phyloP scores from a whole-genome alignment of 441 rosid genomes.

The Gossypium davidsonii region DNA sequence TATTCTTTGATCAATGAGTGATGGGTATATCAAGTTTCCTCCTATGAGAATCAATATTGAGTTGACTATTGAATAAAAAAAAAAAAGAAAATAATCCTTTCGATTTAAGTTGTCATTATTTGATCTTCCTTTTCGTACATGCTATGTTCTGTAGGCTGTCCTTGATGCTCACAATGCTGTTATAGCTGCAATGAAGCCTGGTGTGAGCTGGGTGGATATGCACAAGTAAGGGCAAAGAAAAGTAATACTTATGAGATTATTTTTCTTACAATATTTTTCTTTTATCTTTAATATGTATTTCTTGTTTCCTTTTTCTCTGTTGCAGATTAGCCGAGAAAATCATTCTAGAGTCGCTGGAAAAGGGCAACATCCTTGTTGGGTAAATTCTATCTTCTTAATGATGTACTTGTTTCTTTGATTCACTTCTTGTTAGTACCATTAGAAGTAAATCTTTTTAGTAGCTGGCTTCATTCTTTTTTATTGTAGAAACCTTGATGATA shows the following conservation, averaged over 20 bases:
- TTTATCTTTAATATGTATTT: not conserved
- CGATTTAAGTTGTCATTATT: not conserved
- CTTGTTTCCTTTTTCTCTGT: slow-evolving; percentile 9
- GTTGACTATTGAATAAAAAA: not conserved
- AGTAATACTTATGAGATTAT: not conserved
- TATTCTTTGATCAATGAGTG: slow-evolving; percentile 1
- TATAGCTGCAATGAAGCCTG: slow-evolving; percentile 78
- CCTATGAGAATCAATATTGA: not conserved
- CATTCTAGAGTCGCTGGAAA: slow-evolving; percentile 67
- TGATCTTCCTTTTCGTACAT: slow-evolving; percentile 16
- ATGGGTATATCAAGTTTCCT: not conserved
- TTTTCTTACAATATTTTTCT: not conserved
- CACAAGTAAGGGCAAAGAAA: slow-evolving; percentile 60
- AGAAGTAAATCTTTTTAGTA: slow-evolving; percentile 9
- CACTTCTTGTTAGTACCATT: slow-evolving; percentile 16
- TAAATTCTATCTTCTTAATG: slow-evolving; percentile 25
- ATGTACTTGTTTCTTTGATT: slow-evolving; percentile 4
- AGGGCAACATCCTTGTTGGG: slow-evolving; percentile 65
- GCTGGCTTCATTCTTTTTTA: slow-evolving; percentile 11
- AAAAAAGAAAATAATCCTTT: not conserved
- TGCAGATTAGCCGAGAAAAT: slow-evolving; percentile 81
- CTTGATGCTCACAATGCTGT: slow-evolving; percentile 86
- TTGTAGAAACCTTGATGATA: slow-evolving; percentile 61
- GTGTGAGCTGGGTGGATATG: slow-evolving; percentile 88
- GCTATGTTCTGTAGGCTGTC: slow-evolving; percentile 54